phyloP scores from a whole-genome alignment of 805 yeast species.

The Dipodascus albidus region DNA sequence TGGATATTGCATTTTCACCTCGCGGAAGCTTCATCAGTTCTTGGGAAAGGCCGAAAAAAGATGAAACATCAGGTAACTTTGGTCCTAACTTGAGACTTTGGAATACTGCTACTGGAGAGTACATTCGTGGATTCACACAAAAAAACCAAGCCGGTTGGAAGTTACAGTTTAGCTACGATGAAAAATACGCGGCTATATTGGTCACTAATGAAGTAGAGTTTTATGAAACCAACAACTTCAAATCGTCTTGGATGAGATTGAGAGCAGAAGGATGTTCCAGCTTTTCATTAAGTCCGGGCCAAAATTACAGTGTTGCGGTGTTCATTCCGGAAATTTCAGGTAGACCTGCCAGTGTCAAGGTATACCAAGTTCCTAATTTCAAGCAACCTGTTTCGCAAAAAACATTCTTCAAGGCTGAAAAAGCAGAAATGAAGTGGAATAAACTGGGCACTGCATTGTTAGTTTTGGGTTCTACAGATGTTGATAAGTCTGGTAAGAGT shows the following conservation, averaged over 20 bases:
- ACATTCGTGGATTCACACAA: conserved; percentile 54
- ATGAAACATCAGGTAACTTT: conserved; percentile 62
- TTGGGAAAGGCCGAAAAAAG: conserved; percentile 79
- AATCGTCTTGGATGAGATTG: conserved; percentile 46
- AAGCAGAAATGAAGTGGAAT: conserved; percentile 89
- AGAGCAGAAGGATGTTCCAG: conserved; percentile 40
- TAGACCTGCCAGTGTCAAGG: conserved; percentile 78
- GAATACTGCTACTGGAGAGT: conserved; percentile 38
- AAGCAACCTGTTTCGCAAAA: conserved; percentile 73
- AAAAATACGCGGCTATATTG: conserved; percentile 52
- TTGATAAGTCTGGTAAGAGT: conserved; percentile 84
- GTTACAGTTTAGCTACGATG: conserved; percentile 82
- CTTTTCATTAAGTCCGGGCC: conserved; percentile 75
- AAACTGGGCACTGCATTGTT: conserved; percentile 85
- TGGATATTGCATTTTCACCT: conserved; percentile 84
- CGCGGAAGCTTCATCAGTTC: conserved; percentile 69
- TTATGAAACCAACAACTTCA: conserved; percentile 37
- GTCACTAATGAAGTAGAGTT: conserved; percentile 49
- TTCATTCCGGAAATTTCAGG: conserved; percentile 81
- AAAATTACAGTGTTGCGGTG: conserved; percentile 79
- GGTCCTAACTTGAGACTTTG: conserved; percentile 72
- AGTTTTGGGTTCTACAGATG: conserved; percentile 92
- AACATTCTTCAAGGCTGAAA: conserved; percentile 90
- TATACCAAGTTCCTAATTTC: conserved; percentile 70
- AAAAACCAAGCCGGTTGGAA: conserved; percentile 82